Base-by-base conservation (phyloP, 257 asterid genomes). In the Forsythia viridissima region DNA sequence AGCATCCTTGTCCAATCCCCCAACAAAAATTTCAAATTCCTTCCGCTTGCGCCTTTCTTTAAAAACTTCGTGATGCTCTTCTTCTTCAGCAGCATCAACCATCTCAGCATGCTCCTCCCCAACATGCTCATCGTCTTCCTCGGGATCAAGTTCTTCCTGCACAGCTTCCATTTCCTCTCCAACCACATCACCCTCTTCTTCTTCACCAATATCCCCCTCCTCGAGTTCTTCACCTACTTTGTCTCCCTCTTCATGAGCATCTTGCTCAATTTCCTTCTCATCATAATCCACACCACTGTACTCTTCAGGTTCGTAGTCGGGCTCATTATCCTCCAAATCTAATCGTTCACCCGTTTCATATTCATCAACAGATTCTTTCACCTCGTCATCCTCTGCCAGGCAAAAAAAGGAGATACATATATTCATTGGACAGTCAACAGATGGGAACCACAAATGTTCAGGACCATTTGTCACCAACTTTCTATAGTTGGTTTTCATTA, bases 1-100 rank as follows among this genome's bases (percentile, higher is more conserved):
- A 61, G 99, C 97, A 86, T 94, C 99, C 93, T 96, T 96, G 90
- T 94, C 98, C 86, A 96, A 85, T 59, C 99, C 99, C 69, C 99
- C 98, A 46, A 96, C 95, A 86, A 94, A 96, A 72, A 96, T 83
- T 86, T 96, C 99, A 79, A 93, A 96, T 79, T 96, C 99, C 85
- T 96, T 96, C 72, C 99, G 83, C 86, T 96, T 96, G 80, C 94
- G 95, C 76, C 99, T 91, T 87, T 96, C 98, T 74, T 90, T 89
- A 82, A 90, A 81, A 74, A 92, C 80, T 77, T 93, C 90, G 16
- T 92, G 97, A 82, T 94, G 98, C 77, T 95, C 98, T 65, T 89
- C 96, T 72, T 93, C 97, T 80, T 96, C 99, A 2, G 89, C 93
- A 85, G 90, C 88, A 81, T 90, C 91, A 85, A 72, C 86, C 89